These are phyloP conservation scores for Macrolepiota fuliginosa DNA, from an alignment of 768 basidiomycete species.

Conservation along the genomic window DNA sequence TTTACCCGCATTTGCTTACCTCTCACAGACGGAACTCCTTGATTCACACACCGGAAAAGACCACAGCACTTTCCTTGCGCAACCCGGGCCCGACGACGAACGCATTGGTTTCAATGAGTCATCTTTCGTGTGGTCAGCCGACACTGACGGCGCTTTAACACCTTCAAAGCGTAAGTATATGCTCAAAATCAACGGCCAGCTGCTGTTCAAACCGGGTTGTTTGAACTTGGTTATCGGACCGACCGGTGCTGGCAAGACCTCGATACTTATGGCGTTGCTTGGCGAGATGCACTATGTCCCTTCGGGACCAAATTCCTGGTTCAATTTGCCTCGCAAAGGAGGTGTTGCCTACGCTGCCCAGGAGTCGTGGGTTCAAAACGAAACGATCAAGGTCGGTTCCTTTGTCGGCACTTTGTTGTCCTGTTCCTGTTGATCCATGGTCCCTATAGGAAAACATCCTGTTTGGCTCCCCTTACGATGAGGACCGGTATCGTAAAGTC, in stretches of 20 bases:
- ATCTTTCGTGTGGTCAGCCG: slow-evolving; percentile 52
- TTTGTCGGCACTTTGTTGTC: not conserved
- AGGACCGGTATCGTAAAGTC: slow-evolving; percentile 69
- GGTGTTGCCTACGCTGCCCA: slow-evolving; percentile 79
- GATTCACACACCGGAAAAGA: slow-evolving; percentile 30
- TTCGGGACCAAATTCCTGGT: slow-evolving; percentile 51
- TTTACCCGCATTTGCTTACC: not conserved
- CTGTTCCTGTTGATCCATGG: not conserved
- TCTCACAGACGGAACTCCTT: slow-evolving; percentile 44
- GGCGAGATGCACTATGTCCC: slow-evolving; percentile 66
- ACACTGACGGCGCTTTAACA: slow-evolving; percentile 28
- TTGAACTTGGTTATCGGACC: slow-evolving; percentile 59
- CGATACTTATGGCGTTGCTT: slow-evolving; percentile 60
- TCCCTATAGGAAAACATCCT: slow-evolving; percentile 60
- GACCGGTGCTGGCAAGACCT: slow-evolving; percentile 61
- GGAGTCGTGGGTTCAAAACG: slow-evolving; percentile 80
- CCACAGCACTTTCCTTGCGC: slow-evolving; percentile 14
- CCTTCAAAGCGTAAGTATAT: slow-evolving; percentile 48
- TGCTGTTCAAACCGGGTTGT: slow-evolving; percentile 48
- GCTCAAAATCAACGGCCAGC: slow-evolving; percentile 48
- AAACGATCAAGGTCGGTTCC: slow-evolving; percentile 53
- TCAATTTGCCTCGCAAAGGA: slow-evolving; percentile 57
- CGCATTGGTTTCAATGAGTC: slow-evolving; percentile 51
- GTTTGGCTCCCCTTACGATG: slow-evolving; percentile 72
- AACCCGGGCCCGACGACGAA: slow-evolving; percentile 15